phyloP scores from a whole-genome alignment of 768 basidiomycete species.

The Mycena albidolilacea region DNA sequence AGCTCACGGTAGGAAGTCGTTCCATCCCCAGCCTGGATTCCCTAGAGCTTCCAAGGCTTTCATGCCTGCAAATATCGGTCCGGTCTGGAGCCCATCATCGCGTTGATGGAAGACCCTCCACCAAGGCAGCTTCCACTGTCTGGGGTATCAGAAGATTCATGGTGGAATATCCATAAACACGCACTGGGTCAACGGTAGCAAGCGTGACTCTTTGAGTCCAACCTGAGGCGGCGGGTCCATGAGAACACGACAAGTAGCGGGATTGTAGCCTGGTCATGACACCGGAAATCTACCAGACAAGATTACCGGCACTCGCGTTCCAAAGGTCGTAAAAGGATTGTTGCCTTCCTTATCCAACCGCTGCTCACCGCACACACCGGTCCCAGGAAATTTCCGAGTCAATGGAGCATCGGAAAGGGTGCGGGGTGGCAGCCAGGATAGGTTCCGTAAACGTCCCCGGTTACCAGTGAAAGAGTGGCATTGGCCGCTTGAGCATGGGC shows the following conservation, averaged over 20 bases:
- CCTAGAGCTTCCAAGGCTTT: constrained; percentile 38
- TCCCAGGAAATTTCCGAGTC: too few species aligned
- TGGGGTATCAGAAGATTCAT: neutral
- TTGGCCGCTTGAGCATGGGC: too few species aligned
- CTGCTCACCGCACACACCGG: too few species aligned
- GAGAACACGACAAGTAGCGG: constrained; percentile 1
- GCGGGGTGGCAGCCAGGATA: too few species aligned
- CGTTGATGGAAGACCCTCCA: constrained; percentile 48
- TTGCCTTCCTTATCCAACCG: neutral
- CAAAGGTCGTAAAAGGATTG: constrained; percentile 32
- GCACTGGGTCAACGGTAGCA: constrained; percentile 23
- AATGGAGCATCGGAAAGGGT: too few species aligned
- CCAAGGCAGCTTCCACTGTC: constrained; percentile 43
- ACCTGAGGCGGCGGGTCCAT: constrained; percentile 31
- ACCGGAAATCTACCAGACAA: neutral
- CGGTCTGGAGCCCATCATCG: constrained; percentile 44
- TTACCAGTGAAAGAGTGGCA: too few species aligned
- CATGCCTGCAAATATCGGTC: constrained; percentile 39
- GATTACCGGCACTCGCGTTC: constrained; percentile 5
- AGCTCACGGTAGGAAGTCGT: constrained; percentile 44
- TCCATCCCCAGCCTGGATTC: constrained; percentile 50
- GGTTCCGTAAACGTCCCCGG: too few species aligned
- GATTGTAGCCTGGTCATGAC: neutral
- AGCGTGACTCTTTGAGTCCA: constrained; percentile 20
- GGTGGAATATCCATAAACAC: neutral